Evolutionary conservation across 129 eudicot genomes (phyloP).

Genomic region (Centaurea solstitialis): DNA sequence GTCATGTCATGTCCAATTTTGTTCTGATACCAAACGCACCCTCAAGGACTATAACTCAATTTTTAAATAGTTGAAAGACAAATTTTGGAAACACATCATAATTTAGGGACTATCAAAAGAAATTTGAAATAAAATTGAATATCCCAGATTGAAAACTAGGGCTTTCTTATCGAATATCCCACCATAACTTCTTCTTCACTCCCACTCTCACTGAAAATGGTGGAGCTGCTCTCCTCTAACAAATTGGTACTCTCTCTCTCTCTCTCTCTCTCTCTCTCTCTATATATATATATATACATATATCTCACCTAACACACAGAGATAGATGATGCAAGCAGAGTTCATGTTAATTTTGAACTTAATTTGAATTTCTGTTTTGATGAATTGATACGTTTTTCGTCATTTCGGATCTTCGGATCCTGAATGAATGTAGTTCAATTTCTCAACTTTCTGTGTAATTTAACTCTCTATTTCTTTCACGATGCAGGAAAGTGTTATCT

Average conservation of each 20-base stretch:
- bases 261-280: slow-evolving; percentile 15
- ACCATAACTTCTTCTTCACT: slow-evolving; percentile 11
- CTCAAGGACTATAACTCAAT: background rate
- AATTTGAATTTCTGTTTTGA: background rate
- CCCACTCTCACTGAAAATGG: slow-evolving; percentile 19
- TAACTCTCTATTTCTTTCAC: background rate
- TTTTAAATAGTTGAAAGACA: background rate
- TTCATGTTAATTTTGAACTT: slow-evolving; percentile 8
- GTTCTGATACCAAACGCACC: no score
- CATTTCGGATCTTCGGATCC: slow-evolving; percentile 12
- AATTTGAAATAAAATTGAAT: background rate
- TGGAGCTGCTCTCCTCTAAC: slow-evolving; percentile 4
- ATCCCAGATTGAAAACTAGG: slow-evolving; percentile 10
- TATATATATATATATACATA: no score
- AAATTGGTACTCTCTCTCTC: slow-evolving; percentile 21
- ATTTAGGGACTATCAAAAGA: background rate
- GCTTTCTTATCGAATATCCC: slow-evolving; percentile 31
- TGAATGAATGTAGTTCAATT: background rate
- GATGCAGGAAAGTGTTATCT: slow-evolving; percentile 22
- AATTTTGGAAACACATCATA: background rate
- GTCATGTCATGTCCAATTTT: no score
- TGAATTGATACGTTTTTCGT: background rate
- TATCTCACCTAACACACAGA: background rate
- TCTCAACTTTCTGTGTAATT: background rate
- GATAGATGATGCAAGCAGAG: background rate